Percentiles rank a stretch among this genome's conserved stretches.
phyloP scores from a whole-genome alignment of 169 alveolate genomes.

The Plasmodium falciparum region DNA sequence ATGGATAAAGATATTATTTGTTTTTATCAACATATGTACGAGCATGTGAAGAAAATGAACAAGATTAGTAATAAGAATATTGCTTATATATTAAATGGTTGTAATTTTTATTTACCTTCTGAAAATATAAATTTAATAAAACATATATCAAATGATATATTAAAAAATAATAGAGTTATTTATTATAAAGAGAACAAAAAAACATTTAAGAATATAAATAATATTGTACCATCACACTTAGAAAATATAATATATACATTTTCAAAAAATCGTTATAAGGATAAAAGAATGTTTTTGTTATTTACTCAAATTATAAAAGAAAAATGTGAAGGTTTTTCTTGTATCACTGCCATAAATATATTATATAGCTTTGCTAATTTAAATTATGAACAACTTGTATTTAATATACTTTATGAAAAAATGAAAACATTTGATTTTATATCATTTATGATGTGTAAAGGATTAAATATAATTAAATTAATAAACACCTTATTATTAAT shows the following conservation, averaged over 20 bases:
- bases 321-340: slow-evolving; percentile 72
- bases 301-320: slow-evolving; percentile 67
- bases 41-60: slow-evolving; percentile 44
- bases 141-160: slow-evolving; percentile 28
- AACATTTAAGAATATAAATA: slow-evolving; percentile 32
- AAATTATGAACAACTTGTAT: slow-evolving; percentile 60
- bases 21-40: slow-evolving; percentile 62
- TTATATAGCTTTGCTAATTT: slow-evolving; percentile 46
- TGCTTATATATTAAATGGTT: slow-evolving; percentile 64
- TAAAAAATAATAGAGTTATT: slow-evolving; percentile 4
- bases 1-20: slow-evolving; percentile 14
- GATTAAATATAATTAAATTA: slow-evolving; percentile 64
- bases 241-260: slow-evolving; percentile 73
- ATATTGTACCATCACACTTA: slow-evolving; percentile 71
- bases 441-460: slow-evolving; percentile 63
- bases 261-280: slow-evolving; percentile 48
- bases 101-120: slow-evolving; percentile 39
- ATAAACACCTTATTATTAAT: slow-evolving; percentile 54
- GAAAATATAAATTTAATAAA: slow-evolving; percentile 53
- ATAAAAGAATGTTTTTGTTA: slow-evolving; percentile 29
- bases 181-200: background rate
- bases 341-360: slow-evolving; percentile 60
- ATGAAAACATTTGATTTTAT: slow-evolving; percentile 64
- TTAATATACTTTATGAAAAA: slow-evolving; percentile 59
- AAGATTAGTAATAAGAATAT: slow-evolving; percentile 59